Base-by-base conservation (phyloP, 73 alveolate genomes). In the Blepharisma japonicum region DNA sequence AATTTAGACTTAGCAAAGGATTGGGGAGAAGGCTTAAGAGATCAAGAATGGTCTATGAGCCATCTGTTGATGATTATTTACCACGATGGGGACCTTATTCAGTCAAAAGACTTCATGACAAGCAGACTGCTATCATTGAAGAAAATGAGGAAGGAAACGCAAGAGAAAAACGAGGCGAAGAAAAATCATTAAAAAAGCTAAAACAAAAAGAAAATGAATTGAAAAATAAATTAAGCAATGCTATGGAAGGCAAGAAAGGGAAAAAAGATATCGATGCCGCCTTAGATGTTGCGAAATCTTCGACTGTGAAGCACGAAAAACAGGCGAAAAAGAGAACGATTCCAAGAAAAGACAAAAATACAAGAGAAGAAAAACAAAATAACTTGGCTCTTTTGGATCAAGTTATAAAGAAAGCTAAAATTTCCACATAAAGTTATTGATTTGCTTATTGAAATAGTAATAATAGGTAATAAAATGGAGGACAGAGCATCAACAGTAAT, bases 11-110 rank as follows among this genome's bases (percentile, higher is more conserved):
- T 38, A 94, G 85, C 78, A 87, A 86, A 81, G 98, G 98, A 6
- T 68, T 94, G 25, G 86, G 86, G 20, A 90, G 87, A 56, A 83
- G 95, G 71, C 56, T 80, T 71, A 94, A 88, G 87, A 87, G 98
- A 72, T 79, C 92, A 25, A 89, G 96, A 85, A 77, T 92, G 89
- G 97, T 94, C 61, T 94, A 55, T 74, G 95, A 92, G 55, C 92
- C 81, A 46, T 84, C 77, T 56, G 79, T 87, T 4, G 87, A 91
- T 61, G 97, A 90, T 50, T 94, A 93, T 91, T 97, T 92, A 27
- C 96, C 97, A 8, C 77, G 99, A 49, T 94, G 91, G 91, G 99
- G 99, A 11, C 82, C 82, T 66, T 82, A 85, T 42, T 78, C 93
- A 68, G 78, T 79, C 25, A 91, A 89, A 81, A 86, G 91, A 83